Evolutionary conservation across 2,329 filamentous ascomycete genomes (phyloP), one percentile per base, ranked within the genome.

Genomic region (Teratosphaeria viscida): DNA sequence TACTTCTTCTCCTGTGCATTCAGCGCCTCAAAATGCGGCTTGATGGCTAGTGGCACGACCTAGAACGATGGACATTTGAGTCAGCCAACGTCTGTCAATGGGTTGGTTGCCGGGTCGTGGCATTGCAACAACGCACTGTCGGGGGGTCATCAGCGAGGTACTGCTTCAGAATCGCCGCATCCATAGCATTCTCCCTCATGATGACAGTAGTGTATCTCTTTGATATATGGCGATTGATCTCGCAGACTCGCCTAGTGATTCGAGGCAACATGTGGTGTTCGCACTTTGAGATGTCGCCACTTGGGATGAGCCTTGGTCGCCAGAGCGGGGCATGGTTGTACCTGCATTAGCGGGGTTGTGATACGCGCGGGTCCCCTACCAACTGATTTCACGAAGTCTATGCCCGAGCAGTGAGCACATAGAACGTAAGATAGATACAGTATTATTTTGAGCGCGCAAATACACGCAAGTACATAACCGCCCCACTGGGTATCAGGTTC

Each of bases 81-180:
- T 32, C 29, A 32, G 7, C 3, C 29, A 7, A 32, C 3, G 29
- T 32, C 29, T 32, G 5, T 32, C 7, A 5, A 32, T 32, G 29
- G 29, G 29, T 7, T 32, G 29, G 29, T 7, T 32, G 23, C 23
- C 23, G 23, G 23, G 23, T 23, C 23, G 23, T 23, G 4, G 29
- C 7, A 32, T 32, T 32, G 29, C 29, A 32, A 32, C 2, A 5
- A 32, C 29, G 29, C 29, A 32, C 29, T 55, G 86, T 88, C 0
- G 94, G 94, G 54, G 94, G 94, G 64, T 87, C 86, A 75, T 99
- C 94, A 54, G 94, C 92, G 62, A 95, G 82, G 74, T 95, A 96
- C 72, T 95, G 88, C 73, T 78, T 77, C 52, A 78, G 72, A 6
- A 72, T 72, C 43, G 75, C 70, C 8, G 71, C 68, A 62, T 79